Evolutionary conservation across 371 early-diverging fungal genomes (phyloP).

Genomic region (Mucor plumbeus): DNA sequence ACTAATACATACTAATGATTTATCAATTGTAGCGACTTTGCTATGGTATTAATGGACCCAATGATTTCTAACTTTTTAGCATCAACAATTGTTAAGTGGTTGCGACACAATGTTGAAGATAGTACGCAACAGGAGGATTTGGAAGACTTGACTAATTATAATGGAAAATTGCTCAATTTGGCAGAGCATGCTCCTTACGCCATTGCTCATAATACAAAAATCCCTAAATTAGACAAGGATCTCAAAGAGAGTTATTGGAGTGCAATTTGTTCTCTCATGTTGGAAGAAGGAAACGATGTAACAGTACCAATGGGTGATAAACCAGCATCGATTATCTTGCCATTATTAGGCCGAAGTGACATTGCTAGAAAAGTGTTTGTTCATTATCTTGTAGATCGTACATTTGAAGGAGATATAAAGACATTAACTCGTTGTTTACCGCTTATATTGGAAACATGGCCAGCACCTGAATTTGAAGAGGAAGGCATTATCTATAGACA

Average conservation of each 20-base stretch:
- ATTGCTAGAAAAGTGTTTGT: conserved; percentile 62
- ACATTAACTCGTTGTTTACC: conserved; percentile 51
- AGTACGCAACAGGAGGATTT: conserved; percentile 29
- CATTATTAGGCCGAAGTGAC: conserved; percentile 44
- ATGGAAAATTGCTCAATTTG: conserved; percentile 60
- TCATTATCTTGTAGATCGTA: conserved; percentile 57
- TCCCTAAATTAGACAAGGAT: conserved; percentile 50
- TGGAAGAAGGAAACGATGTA: conserved; percentile 36
- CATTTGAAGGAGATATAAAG: conserved; percentile 45
- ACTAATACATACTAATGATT: not conserved
- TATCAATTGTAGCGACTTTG: conserved; percentile 54
- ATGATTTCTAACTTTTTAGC: conserved; percentile 61
- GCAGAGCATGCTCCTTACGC: conserved; percentile 58
- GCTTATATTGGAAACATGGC: conserved; percentile 44
- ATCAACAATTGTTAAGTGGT: conserved; percentile 41
- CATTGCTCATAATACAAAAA: conserved; percentile 28
- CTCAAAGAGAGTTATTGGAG: conserved; percentile 42
- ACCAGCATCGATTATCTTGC: conserved; percentile 10
- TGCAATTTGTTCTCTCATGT: conserved; percentile 33
- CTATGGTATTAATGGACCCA: conserved; percentile 68
- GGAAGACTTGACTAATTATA: conserved; percentile 51
- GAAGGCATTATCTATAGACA: conserved; percentile 41
- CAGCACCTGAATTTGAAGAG: conserved; percentile 36
- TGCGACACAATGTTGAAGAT: conserved; percentile 43
- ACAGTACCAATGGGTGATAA: conserved; percentile 20